Evolutionary conservation across 331 rosid species (phyloP).

Genomic region (Cydonia oblonga): DNA sequence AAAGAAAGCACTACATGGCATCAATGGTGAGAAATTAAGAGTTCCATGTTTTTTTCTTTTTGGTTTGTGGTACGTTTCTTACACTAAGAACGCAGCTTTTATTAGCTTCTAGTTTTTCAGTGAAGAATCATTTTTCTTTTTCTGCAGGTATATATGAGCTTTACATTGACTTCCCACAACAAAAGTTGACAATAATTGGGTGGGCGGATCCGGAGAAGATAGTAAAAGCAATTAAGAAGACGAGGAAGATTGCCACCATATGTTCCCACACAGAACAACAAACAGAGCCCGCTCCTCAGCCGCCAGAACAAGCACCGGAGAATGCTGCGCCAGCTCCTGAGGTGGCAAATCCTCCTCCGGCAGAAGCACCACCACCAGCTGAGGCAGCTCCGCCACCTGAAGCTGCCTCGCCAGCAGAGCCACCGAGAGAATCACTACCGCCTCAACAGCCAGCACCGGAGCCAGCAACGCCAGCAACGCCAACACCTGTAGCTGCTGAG

Average conservation of each 20-base stretch:
- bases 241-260: slow-evolving; percentile 69
- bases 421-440: slow-evolving; percentile 22
- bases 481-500: slow-evolving; percentile 17
- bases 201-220: slow-evolving; percentile 83
- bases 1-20: slow-evolving; percentile 59
- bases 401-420: slow-evolving; percentile 11
- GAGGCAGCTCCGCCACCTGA: slow-evolving; percentile 14
- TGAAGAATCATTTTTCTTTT: not conserved
- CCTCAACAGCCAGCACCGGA: slow-evolving; percentile 9
- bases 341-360: slow-evolving; percentile 12
- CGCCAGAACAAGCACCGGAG: slow-evolving; percentile 16
- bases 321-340: slow-evolving; percentile 20
- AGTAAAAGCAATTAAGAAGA: slow-evolving; percentile 70
- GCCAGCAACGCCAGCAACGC: not conserved
- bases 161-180: slow-evolving; percentile 49
- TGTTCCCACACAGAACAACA: slow-evolving; percentile 47
- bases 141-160: slow-evolving; percentile 71
- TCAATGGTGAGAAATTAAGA: slow-evolving; percentile 43
- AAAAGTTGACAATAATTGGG: slow-evolving; percentile 65
- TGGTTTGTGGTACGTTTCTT: not conserved
- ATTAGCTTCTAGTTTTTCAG: not conserved
- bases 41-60: too few relatives aligned
- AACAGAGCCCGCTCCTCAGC: slow-evolving; percentile 28
- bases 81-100: not conserved
- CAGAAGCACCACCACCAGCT: slow-evolving; percentile 12